Conservation (phyloP, 345 rosid genomes). For the Noccaea caerulescens region DNA sequence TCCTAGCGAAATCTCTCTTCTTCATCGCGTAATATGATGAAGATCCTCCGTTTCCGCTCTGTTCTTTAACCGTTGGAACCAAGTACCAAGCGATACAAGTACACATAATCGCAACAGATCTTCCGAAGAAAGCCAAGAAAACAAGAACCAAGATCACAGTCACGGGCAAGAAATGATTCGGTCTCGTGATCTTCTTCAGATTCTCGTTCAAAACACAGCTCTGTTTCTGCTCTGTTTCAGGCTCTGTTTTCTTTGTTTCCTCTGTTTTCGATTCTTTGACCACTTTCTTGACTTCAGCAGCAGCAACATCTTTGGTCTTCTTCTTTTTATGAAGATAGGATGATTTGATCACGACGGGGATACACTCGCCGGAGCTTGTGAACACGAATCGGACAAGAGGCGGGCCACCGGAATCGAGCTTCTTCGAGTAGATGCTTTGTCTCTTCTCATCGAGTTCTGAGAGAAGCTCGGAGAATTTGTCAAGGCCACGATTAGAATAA, state of each 20-base stretch:
- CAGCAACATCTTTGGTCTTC: constrained; percentile 20
- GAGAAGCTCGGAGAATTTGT: constrained; percentile 69
- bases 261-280: constrained; percentile 38
- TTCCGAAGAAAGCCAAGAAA: constrained; percentile 61
- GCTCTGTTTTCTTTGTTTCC: constrained; percentile 32
- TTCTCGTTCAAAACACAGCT: constrained; percentile 38
- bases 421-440: constrained; percentile 56
- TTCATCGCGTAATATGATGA: constrained; percentile 30
- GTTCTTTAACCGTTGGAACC: constrained; percentile 52
- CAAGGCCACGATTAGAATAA: constrained; percentile 69
- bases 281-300: constrained; percentile 15
- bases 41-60: constrained; percentile 32
- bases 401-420: constrained; percentile 49
- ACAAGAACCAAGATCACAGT: constrained; percentile 56
- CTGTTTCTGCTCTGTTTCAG: constrained; percentile 39
- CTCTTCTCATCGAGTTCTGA: constrained; percentile 64
- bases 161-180: constrained; percentile 55
- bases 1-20: constrained; percentile 56
- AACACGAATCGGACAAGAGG: constrained; percentile 65
- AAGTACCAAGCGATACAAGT: constrained; percentile 71
- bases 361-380: constrained; percentile 47
- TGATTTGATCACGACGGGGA: constrained; percentile 63
- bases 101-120: constrained; percentile 61
- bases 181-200: constrained; percentile 46
- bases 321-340: constrained; percentile 34